These are phyloP conservation scores for Cordyceps farinosa DNA, from an alignment of 2,329 filamentous ascomycete genomes.

Conservation along the genomic window DNA sequence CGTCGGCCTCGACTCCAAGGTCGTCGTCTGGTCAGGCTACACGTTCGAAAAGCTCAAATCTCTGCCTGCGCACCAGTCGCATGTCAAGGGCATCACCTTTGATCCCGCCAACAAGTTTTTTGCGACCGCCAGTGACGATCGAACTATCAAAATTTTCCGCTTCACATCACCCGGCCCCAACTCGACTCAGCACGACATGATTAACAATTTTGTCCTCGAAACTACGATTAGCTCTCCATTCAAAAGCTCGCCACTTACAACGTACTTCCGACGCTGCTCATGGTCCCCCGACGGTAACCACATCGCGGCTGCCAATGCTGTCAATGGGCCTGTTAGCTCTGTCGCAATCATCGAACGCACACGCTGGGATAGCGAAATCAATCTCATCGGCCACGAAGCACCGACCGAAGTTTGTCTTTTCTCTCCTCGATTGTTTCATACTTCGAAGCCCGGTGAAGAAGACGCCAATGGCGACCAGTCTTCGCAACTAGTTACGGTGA, in stretches of 20 bases:
- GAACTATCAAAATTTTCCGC: conserved; percentile 93
- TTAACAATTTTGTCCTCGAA: conserved; percentile 94
- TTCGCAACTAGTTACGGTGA: conserved; percentile 73
- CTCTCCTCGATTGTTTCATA: conserved; percentile 83
- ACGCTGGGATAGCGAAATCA: conserved; percentile 94
- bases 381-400: conserved; percentile 93
- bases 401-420: conserved; percentile 97
- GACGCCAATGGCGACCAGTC: conserved; percentile 42
- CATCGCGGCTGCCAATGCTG: conserved; percentile 93
- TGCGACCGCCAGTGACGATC: conserved; percentile 93
- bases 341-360: conserved; percentile 93
- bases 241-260: conserved; percentile 85
- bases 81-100: conserved; percentile 98
- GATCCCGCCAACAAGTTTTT: conserved; percentile 99
- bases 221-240: conserved; percentile 88
- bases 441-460: conserved; percentile 58
- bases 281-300: conserved; percentile 98
- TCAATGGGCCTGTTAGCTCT: conserved; percentile 94
- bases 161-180: conserved; percentile 90
- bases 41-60: conserved; percentile 98
- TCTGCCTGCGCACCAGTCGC: conserved; percentile 86
- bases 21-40: conserved; percentile 96
- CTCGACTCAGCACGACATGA: conserved; percentile 88
- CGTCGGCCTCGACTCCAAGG: conserved; percentile 93
- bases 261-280: conserved; percentile 92